Percentiles rank a stretch among this genome's conserved stretches.
Conservation (phyloP, 73 alveolate species). For the Tetrahymena elliotti region DNA sequence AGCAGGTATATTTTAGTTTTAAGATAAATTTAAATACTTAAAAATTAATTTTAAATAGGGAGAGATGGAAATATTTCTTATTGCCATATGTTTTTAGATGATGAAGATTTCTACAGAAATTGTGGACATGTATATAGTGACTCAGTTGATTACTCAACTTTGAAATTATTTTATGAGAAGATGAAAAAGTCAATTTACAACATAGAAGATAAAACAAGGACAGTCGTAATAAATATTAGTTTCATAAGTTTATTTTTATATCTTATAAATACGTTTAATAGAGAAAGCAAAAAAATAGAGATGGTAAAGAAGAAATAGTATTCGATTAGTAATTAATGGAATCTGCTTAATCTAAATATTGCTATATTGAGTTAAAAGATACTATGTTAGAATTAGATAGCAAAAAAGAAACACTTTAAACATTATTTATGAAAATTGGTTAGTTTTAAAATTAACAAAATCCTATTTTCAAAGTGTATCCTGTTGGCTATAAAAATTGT, state of each 20-base stretch:
- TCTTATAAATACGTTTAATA: neutral
- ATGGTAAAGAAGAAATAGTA: neutral
- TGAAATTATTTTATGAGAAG: constrained; percentile 10
- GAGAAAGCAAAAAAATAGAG: constrained; percentile 8
- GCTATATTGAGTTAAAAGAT: neutral
- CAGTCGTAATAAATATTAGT: neutral
- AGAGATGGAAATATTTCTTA: constrained; percentile 90
- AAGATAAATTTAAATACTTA: neutral
- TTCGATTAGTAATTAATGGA: neutral
- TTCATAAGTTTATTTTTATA: neutral
- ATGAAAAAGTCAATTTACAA: neutral
- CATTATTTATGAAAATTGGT: neutral
- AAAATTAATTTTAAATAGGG: constrained; percentile 1
- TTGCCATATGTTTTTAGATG: constrained; percentile 71
- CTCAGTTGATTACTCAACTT: neutral
- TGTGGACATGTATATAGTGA: constrained; percentile 20
- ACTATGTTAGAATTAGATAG: neutral
- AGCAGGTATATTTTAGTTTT: constrained; percentile 60
- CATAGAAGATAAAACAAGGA: neutral
- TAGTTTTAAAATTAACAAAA: neutral
- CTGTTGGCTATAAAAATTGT: neutral
- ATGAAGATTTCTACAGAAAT: constrained; percentile 42
- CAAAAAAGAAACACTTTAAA: constrained; percentile 1
- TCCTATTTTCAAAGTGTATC: neutral
- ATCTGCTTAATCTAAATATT: neutral